These are phyloP conservation scores for Boletus vermiculosoides DNA, from an alignment of 768 basidiomycete genomes.

Conservation along the genomic window DNA sequence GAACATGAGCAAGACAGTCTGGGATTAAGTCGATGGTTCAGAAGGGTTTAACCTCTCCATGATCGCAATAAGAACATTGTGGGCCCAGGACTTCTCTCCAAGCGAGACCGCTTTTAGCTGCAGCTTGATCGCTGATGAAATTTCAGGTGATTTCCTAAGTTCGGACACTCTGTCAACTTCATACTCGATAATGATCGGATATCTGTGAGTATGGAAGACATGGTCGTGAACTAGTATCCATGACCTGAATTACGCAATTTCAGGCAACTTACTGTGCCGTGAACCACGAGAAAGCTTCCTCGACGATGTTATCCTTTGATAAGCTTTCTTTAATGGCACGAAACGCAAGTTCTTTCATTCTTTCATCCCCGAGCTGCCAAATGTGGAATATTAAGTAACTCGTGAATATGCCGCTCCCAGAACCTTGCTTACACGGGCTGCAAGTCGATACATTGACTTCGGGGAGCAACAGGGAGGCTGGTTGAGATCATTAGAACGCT, in stretches of 20 bases:
- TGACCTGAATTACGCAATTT: neutral
- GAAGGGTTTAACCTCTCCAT: conserved; percentile 22
- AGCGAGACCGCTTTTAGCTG: conserved; percentile 23
- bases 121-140: conserved; percentile 20
- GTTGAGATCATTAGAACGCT: neutral
- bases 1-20: neutral
- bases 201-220: conserved; percentile 10
- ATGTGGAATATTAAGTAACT: neutral
- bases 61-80: conserved; percentile 21
- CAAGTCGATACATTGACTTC: conserved; percentile 40
- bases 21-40: conserved; percentile 3
- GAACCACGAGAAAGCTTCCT: conserved; percentile 32
- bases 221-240: neutral
- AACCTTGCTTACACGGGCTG: conserved; percentile 20
- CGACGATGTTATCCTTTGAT: conserved; percentile 27
- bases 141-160: conserved; percentile 22
- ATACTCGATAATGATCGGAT: conserved; percentile 12
- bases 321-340: conserved; percentile 24
- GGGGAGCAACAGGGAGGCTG: conserved; percentile 28
- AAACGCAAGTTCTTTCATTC: conserved; percentile 25
- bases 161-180: conserved; percentile 22
- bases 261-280: conserved; percentile 28
- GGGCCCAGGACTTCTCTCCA: conserved; percentile 29
- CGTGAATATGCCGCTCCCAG: neutral
- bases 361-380: conserved; percentile 26